Conservation (phyloP, 2,329 filamentous ascomycete genomes). For the Davidsoniella neocaledoniae region DNA sequence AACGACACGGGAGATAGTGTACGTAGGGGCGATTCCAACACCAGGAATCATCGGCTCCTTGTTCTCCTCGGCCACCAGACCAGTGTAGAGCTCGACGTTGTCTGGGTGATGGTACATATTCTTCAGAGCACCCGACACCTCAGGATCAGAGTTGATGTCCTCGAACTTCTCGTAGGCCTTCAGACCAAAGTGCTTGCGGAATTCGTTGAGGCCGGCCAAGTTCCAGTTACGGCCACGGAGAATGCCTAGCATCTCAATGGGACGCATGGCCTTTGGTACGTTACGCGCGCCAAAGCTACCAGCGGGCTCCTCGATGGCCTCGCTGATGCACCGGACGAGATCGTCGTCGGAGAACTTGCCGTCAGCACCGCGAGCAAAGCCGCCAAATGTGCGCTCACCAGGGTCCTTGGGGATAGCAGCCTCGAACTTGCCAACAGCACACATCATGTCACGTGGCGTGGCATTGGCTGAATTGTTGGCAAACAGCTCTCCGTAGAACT, state of each 20-base stretch:
- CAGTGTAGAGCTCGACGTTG: conserved; percentile 65
- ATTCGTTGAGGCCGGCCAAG: conserved; percentile 65
- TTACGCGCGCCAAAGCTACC: conserved; percentile 58
- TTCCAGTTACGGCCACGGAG: conserved; percentile 64
- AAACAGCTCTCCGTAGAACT: conserved; percentile 34
- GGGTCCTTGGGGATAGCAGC: conserved; percentile 47
- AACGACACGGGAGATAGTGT: conserved; percentile 61
- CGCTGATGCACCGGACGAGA: conserved; percentile 50
- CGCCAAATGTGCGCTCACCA: conserved; percentile 48
- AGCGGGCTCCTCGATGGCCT: conserved; percentile 60
- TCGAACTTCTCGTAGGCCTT: conserved; percentile 63
- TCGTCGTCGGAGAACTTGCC: conserved; percentile 63
- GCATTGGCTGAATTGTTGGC: conserved; percentile 21
- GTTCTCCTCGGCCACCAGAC: conserved; percentile 57
- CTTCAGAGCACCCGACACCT: conserved; percentile 46
- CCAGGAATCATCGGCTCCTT: conserved; percentile 60
- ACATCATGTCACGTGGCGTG: conserved; percentile 41
- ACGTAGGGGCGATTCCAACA: conserved; percentile 58
- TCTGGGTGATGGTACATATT: conserved; percentile 64
- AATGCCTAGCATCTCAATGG: conserved; percentile 67
- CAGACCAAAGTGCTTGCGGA: conserved; percentile 65
- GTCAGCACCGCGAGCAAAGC: conserved; percentile 44
- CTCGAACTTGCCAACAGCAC: conserved; percentile 47
- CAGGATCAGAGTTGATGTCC: conserved; percentile 65
- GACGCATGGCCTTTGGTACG: conserved; percentile 55